A percentile compares a stretch with the other conserved stretches of the same genome.
phyloP scores from a whole-genome alignment of 345 rosid genomes.

The Hypericum androsaemum region DNA sequence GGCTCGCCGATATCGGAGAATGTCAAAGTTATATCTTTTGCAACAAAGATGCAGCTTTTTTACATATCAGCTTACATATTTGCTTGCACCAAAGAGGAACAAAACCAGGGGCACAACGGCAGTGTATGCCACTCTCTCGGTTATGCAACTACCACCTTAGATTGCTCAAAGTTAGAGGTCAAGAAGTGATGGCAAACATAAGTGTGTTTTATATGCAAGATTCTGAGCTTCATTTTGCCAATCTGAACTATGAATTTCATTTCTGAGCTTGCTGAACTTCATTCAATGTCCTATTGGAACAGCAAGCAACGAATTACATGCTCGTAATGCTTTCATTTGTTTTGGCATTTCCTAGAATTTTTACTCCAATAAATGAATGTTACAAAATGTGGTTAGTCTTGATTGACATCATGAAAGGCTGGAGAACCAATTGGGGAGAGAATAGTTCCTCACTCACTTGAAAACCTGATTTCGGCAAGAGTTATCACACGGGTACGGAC shows the following conservation, averaged over 20 bases:
- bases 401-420: constrained; percentile 7
- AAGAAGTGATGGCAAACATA: not conserved
- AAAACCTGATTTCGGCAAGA: constrained; percentile 13
- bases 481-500: constrained; percentile 22
- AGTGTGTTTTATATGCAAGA: not conserved
- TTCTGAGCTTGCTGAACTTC: constrained; percentile 1
- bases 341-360: constrained; percentile 8
- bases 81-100: no score
- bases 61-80: no score
- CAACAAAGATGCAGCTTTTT: no score
- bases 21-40: no score
- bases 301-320: constrained; percentile 1
- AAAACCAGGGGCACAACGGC: no score
- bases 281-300: not conserved
- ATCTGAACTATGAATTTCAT: not conserved
- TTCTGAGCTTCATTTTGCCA: not conserved
- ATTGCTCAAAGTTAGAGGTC: not conserved
- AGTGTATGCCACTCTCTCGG: no score
- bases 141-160: not conserved
- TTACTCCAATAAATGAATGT: constrained; percentile 8
- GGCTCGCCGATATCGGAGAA: no score
- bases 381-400: constrained; percentile 10
- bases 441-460: constrained; percentile 32
- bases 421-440: constrained; percentile 7
- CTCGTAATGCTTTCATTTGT: constrained; percentile 4